Evolutionary conservation across 495 filamentous ascomycete species (phyloP).

Genomic region (Lepidopterella palustris): DNA sequence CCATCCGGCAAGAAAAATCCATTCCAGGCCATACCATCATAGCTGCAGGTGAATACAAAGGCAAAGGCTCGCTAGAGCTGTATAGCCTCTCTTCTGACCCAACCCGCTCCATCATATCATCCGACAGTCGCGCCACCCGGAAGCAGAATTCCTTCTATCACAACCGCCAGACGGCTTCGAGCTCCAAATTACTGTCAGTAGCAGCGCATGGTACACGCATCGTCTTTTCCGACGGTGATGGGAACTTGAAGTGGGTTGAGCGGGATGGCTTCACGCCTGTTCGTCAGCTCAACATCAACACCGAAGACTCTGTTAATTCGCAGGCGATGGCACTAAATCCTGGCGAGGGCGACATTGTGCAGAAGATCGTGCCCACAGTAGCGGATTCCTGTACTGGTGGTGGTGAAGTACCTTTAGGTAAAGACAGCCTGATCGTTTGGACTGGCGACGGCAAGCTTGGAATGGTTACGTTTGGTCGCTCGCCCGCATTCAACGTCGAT

Average conservation of each 20-base stretch:
- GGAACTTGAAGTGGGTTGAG: conserved; percentile 87
- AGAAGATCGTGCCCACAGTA: conserved; percentile 37
- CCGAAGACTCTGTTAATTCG: conserved; percentile 29
- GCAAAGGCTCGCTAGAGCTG: conserved; percentile 83
- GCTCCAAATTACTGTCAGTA: conserved; percentile 76
- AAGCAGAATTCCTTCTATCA: conserved; percentile 41
- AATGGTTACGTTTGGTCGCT: conserved; percentile 32
- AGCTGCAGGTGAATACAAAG: conserved; percentile 91
- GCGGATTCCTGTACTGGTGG: not conserved
- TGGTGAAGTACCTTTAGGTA: conserved; percentile 17
- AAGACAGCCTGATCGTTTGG: conserved; percentile 37
- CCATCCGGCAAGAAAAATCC: conserved; percentile 46
- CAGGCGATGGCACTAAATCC: conserved; percentile 6
- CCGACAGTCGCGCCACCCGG: conserved; percentile 9
- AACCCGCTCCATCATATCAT: conserved; percentile 19
- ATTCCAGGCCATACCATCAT: conserved; percentile 56
- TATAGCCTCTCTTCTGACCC: conserved; percentile 53
- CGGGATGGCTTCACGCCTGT: conserved; percentile 78
- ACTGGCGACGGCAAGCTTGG: conserved; percentile 38
- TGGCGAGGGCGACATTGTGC: conserved; percentile 37
- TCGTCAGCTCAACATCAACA: conserved; percentile 66
- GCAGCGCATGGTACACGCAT: conserved; percentile 78
- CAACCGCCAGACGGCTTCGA: conserved; percentile 78
- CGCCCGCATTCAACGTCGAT: conserved; percentile 6
- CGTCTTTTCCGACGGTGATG: conserved; percentile 77